Conservation (phyloP, 768 basidiomycete genomes). For the Lepiota brunneoincarnata region DNA sequence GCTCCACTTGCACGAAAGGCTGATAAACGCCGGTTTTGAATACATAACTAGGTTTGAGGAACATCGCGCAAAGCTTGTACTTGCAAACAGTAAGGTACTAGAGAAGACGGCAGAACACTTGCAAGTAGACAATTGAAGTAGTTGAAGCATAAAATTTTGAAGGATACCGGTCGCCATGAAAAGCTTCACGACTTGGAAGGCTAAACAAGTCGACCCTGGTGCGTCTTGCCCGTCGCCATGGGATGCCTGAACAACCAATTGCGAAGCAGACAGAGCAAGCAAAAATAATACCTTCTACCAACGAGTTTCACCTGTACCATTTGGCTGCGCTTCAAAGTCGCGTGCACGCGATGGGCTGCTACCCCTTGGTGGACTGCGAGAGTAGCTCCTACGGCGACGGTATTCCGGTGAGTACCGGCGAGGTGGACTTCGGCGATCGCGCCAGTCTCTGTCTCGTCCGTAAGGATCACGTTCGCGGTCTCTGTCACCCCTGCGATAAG, state of each 20-base stretch:
- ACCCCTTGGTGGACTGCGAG: slow-evolving; percentile 77
- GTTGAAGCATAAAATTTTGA: slow-evolving; percentile 14
- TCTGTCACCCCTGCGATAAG: slow-evolving; percentile 46
- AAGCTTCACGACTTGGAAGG: slow-evolving; percentile 2
- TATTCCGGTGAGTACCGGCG: slow-evolving; percentile 78
- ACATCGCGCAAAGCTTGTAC: slow-evolving; percentile 12
- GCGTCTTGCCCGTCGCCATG: slow-evolving; percentile 11
- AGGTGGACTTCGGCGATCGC: slow-evolving; percentile 76
- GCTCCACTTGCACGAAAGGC: slow-evolving; percentile 1
- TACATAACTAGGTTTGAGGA: slow-evolving; percentile 10
- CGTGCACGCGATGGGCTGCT: slow-evolving; percentile 39
- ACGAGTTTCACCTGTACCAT: slow-evolving; percentile 38
- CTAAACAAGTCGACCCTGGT: slow-evolving; percentile 8
- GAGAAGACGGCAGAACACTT: slow-evolving; percentile 12
- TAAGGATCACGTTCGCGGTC: slow-evolving; percentile 61
- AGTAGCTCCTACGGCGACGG: slow-evolving; percentile 72
- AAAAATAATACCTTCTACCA: slow-evolving; percentile 51
- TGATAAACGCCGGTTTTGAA: slow-evolving; percentile 13
- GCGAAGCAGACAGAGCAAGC: slow-evolving; percentile 17
- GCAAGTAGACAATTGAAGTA: slow-evolving; percentile 14
- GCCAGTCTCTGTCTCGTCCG: slow-evolving; percentile 76
- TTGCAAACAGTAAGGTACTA: slow-evolving; percentile 14
- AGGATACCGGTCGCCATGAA: slow-evolving; percentile 5
- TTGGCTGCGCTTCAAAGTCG: slow-evolving; percentile 22
- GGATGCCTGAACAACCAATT: slow-evolving; percentile 13